These are phyloP conservation scores for Cladosporium sp. DNA, from an alignment of 2,329 filamentous ascomycete species.

Conservation along the genomic window DNA sequence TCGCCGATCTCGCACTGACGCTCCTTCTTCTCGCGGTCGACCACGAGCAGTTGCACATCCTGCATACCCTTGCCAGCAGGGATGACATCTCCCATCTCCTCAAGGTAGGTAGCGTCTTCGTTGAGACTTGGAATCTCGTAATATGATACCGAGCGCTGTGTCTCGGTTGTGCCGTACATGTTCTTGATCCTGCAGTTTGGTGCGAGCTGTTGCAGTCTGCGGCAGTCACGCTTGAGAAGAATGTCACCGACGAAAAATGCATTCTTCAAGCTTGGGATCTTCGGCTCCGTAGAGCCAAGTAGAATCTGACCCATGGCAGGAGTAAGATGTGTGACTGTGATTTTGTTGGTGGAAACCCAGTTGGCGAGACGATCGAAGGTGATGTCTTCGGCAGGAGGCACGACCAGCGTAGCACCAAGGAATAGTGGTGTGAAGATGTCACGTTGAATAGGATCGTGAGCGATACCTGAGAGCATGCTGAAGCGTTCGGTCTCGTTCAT, in stretches of 20 bases:
- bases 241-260: constrained; percentile 94
- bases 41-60: constrained; percentile 83
- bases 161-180: constrained; percentile 89
- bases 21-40: constrained; percentile 66
- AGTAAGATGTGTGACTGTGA: constrained; percentile 84
- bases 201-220: constrained; percentile 71
- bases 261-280: constrained; percentile 59
- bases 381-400: constrained; percentile 81
- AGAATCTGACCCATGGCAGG: constrained; percentile 96
- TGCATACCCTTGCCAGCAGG: constrained; percentile 85
- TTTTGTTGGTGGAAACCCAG: constrained; percentile 76
- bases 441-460: constrained; percentile 64
- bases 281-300: constrained; percentile 77
- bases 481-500: constrained; percentile 73
- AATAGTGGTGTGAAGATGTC: constrained; percentile 92
- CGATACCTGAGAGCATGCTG: constrained; percentile 82
- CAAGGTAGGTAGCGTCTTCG: constrained; percentile 64
- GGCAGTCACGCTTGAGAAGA: constrained; percentile 80
- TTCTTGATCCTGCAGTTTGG: constrained; percentile 75
- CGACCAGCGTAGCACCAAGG: constrained; percentile 74
- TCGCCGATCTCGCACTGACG: constrained; percentile 78
- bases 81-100: constrained; percentile 70
- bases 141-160: constrained; percentile 76
- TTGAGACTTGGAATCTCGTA: constrained; percentile 71
- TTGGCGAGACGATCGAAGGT: constrained; percentile 81